Base-by-base conservation (phyloP, 2,329 filamentous ascomycete species). In the Fusarium pininemorale region DNA sequence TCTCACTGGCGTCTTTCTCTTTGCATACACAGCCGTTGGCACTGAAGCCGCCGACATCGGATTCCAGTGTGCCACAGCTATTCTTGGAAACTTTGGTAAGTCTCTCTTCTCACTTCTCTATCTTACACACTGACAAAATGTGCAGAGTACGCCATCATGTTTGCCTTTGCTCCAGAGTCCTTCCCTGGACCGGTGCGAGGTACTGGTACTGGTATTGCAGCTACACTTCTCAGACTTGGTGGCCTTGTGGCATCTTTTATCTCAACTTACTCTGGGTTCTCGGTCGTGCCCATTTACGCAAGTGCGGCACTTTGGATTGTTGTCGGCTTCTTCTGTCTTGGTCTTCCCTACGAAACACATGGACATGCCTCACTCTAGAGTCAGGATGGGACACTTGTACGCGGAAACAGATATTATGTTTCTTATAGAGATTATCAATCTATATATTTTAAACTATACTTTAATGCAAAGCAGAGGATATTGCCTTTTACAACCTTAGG, bases 171-270 rank as follows among this genome's bases (percentile, higher is more conserved):
- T 0, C 88, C 88, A 0, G 87, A 68, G 24, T 85, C 86, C 8
- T 89, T 89, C 79, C 87, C 87, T 2, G 86, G 84, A 3, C 85
- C 87, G 0, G 83, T 86, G 51, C 80, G 87, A n/a, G 88, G 87
- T 35, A 88, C 87, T 1, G 88, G 86, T 3, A 87, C 85, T 7
- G 87, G 88, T 4, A 74, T 84, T 4, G 83, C 84, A 1, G 83
- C 84, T 0, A 80, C 82, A 10, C 77, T 83, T 11, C 77, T 82
- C 20, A 78, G 83, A 10, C 53, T 81, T 5, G 81, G 81, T 61
- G 84, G 85, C 0, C 76, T 86, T 1, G 79, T 80, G 20, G 85
- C 85, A 1, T 83, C 83, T 13, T 73, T 86, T n/a, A 83, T 86
- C 32, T 84, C 83, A 0, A 83, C 84, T 0, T 84, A 85, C 47